Conservation (phyloP, 306 rosid species). For the Cucumis sativus region DNA sequence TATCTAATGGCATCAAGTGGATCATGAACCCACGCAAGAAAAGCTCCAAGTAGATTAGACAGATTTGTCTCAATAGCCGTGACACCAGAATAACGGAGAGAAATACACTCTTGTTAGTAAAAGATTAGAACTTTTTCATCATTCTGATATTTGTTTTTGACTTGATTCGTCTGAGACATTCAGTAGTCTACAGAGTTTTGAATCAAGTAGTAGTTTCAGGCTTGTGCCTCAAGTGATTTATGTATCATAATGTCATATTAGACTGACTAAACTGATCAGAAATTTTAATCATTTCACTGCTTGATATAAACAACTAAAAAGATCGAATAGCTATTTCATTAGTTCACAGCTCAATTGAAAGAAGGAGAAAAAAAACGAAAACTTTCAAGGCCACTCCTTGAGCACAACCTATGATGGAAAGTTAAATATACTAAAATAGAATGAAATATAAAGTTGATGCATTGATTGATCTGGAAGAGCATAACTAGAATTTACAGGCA, state of each 20-base stretch:
- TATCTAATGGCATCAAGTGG: conserved; percentile 69
- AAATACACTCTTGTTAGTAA: neutral
- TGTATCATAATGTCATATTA: neutral
- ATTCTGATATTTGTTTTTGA: neutral
- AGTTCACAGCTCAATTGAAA: neutral
- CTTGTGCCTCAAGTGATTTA: neutral
- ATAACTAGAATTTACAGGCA: neutral
- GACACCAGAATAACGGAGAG: neutral
- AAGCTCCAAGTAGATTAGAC: conserved; percentile 14
- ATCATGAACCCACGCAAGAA: conserved; percentile 60
- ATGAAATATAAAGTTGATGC: neutral
- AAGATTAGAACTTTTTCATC: neutral
- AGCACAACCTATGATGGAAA: neutral
- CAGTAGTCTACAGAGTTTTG: neutral
- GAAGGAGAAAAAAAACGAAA: neutral
- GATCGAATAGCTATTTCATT: neutral
- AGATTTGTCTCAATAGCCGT: neutral
- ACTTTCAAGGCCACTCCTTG: neutral
- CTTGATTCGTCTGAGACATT: neutral
- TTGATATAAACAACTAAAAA: neutral
- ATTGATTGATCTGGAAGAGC: neutral
- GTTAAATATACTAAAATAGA: neutral
- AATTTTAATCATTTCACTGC: neutral
- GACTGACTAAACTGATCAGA: neutral
- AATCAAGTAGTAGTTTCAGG: neutral